Evolutionary conservation across 2,329 filamentous ascomycete genomes (phyloP).

Genomic region (Penicillium occitanis): DNA sequence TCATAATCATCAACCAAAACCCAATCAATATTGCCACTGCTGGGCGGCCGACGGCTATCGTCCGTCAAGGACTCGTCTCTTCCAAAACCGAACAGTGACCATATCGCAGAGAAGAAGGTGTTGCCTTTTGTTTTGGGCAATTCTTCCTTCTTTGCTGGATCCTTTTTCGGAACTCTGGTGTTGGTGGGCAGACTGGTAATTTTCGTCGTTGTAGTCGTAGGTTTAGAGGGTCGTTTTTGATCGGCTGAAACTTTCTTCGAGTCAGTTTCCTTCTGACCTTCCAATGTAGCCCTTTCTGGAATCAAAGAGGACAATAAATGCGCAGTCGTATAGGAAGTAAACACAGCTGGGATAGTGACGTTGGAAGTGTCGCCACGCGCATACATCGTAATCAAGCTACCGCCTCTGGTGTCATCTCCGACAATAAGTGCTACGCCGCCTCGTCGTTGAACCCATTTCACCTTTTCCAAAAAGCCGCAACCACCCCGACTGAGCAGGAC

Average conservation of each 20-base stretch:
- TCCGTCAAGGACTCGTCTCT: slow-evolving; percentile 33
- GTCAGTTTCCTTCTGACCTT: slow-evolving; percentile 40
- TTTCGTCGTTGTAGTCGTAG: slow-evolving; percentile 27
- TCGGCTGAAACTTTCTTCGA: slow-evolving; percentile 38
- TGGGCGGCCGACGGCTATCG: slow-evolving; percentile 66
- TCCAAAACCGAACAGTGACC: slow-evolving; percentile 46
- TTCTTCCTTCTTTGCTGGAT: background rate
- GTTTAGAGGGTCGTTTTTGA: slow-evolving; percentile 26
- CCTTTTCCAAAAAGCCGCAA: slow-evolving; percentile 95
- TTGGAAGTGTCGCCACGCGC: slow-evolving; percentile 95
- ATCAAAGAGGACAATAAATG: slow-evolving; percentile 87
- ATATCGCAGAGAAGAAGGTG: slow-evolving; percentile 47
- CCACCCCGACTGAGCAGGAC: slow-evolving; percentile 88
- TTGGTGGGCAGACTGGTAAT: slow-evolving; percentile 6
- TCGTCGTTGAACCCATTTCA: slow-evolving; percentile 91
- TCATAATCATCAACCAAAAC: slow-evolving; percentile 66
- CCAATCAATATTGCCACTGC: slow-evolving; percentile 74
- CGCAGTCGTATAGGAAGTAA: slow-evolving; percentile 92
- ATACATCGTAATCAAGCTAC: slow-evolving; percentile 93
- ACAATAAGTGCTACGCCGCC: slow-evolving; percentile 89
- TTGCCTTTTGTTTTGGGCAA: slow-evolving; percentile 25
- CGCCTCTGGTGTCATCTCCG: slow-evolving; percentile 86
- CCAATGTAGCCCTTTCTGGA: slow-evolving; percentile 43
- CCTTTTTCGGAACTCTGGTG: slow-evolving; percentile 3
- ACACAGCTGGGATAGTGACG: slow-evolving; percentile 88